Evolutionary conservation across 116 monocot species (phyloP).

Genomic region (Papilionanthe hybrid): DNA sequence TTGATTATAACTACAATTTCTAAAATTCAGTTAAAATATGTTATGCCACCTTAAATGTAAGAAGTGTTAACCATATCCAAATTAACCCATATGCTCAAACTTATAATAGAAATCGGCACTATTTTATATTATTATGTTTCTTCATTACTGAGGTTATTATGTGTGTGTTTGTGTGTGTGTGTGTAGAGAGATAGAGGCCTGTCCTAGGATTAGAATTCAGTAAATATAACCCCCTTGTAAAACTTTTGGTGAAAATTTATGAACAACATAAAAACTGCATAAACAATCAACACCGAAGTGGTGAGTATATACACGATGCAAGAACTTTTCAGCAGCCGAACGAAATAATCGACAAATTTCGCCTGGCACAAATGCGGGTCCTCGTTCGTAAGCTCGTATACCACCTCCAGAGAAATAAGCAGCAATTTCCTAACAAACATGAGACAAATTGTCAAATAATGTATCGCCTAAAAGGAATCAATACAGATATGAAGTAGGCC

Average conservation of each 20-base stretch:
- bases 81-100: too few relatives aligned
- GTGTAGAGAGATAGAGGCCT: too few relatives aligned
- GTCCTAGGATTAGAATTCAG: background rate
- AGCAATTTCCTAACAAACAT: constrained; percentile 68
- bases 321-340: constrained; percentile 72
- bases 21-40: too few relatives aligned
- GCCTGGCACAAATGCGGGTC: constrained; percentile 94
- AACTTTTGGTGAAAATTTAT: background rate
- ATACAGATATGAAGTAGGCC: background rate
- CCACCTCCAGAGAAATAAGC: constrained; percentile 89
- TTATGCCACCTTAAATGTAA: too few relatives aligned
- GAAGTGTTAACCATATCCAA: too few relatives aligned
- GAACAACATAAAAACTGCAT: background rate
- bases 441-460: background rate
- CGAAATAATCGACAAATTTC: constrained; percentile 83
- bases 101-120: too few relatives aligned
- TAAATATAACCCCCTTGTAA: background rate
- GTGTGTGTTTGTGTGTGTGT: too few relatives aligned
- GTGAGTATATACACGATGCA: constrained; percentile 53
- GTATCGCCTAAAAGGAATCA: background rate
- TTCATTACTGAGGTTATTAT: background rate
- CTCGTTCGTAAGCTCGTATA: constrained; percentile 69
- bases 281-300: background rate
- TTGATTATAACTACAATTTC: too few relatives aligned
- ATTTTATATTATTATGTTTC: background rate